These are phyloP conservation scores for Apophysomyces trapeziformis DNA, from an alignment of 371 early-diverging fungal genomes.

Conservation along the genomic window DNA sequence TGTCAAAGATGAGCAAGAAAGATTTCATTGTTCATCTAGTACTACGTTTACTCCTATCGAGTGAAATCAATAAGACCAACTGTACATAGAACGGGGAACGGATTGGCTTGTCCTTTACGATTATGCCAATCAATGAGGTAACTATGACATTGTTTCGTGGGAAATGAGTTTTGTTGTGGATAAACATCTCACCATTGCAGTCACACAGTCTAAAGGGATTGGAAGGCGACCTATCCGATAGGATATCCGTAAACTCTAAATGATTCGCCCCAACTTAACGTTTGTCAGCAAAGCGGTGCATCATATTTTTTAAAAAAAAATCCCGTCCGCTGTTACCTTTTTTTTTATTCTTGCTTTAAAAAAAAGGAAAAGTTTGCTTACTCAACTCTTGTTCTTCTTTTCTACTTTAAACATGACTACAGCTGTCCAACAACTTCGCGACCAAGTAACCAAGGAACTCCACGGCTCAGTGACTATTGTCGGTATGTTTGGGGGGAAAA, in stretches of 20 bases:
- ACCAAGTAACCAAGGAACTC: constrained; percentile 44
- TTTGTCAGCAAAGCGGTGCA: constrained; percentile 22
- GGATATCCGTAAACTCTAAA: background rate
- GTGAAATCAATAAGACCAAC: background rate
- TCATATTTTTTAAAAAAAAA: constrained; percentile 3
- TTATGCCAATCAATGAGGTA: too few relatives aligned
- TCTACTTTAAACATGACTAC: constrained; percentile 27
- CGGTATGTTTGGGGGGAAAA: constrained; percentile 39
- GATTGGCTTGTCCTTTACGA: too few relatives aligned
- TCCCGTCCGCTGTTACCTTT: constrained; percentile 14
- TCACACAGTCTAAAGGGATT: too few relatives aligned
- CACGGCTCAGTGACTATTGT: constrained; percentile 54
- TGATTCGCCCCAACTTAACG: background rate
- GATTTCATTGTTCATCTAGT: background rate
- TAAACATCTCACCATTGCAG: background rate
- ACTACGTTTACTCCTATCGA: background rate
- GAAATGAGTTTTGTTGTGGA: background rate
- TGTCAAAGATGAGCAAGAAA: background rate
- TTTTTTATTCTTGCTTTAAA: constrained; percentile 6
- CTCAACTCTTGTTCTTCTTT: background rate
- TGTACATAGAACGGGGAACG: too few relatives aligned
- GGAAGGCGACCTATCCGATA: too few relatives aligned
- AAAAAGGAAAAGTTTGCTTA: background rate
- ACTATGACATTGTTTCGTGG: too few relatives aligned
- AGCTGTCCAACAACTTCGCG: constrained; percentile 40